Conservation (phyloP, 2,329 filamentous ascomycete genomes). For the Neurospora crassa region DNA sequence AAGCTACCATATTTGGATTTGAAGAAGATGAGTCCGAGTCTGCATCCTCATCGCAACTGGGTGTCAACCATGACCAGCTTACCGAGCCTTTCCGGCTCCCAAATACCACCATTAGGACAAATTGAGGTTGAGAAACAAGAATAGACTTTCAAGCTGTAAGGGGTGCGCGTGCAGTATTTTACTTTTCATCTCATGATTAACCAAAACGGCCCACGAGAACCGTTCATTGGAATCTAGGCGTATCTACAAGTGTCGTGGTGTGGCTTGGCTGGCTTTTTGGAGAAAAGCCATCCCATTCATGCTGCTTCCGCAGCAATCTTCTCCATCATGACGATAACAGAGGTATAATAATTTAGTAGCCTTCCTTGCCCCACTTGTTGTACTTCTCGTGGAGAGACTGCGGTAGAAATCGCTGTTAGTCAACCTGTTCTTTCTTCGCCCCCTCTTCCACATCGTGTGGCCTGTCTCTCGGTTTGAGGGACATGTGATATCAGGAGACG, state of each 20-base stretch:
- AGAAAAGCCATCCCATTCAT: background rate
- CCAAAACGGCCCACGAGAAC: background rate
- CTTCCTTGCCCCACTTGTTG: constrained; percentile 99
- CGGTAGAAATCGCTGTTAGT: background rate
- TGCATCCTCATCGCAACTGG: background rate
- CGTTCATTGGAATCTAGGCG: background rate
- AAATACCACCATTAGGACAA: background rate
- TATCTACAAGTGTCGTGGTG: background rate
- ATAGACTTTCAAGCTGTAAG: background rate
- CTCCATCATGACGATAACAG: background rate
- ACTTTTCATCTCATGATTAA: background rate
- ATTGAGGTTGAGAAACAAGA: background rate
- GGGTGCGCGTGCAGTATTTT: background rate
- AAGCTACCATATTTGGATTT: background rate
- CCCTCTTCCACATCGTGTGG: background rate
- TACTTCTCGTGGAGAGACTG: constrained; percentile 89
- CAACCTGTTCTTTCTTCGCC: constrained; percentile 10
- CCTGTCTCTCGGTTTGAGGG: background rate
- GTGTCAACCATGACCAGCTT: background rate
- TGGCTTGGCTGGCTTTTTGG: background rate
- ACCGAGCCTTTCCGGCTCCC: background rate
- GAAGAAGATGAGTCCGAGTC: background rate
- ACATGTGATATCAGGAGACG: background rate
- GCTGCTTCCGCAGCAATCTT: background rate
- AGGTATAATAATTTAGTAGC: constrained; percentile 46